A percentile compares a stretch with the other conserved stretches of the same genome.
phyloP scores from a whole-genome alignment of 768 basidiomycete genomes.

The Panellus pusillus region DNA sequence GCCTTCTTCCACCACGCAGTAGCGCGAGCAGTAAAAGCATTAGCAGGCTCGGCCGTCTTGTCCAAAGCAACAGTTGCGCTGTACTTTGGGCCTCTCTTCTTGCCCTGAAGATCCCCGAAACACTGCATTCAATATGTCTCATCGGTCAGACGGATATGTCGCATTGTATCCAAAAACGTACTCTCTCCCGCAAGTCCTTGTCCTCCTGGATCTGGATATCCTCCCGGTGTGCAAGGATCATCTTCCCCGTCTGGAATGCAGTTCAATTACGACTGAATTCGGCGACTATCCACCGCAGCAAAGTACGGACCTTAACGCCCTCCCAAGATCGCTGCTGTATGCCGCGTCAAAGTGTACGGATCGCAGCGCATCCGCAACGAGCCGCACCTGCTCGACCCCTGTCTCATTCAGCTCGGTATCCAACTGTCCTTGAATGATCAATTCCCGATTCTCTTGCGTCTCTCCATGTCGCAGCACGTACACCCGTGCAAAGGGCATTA shows the following conservation, averaged over 20 bases:
- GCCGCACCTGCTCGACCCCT: conserved; percentile 59
- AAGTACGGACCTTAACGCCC: conserved; percentile 59
- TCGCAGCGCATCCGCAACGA: conserved; percentile 55
- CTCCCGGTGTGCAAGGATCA: conserved; percentile 57
- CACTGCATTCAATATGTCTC: conserved; percentile 34
- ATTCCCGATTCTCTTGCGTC: conserved; percentile 63
- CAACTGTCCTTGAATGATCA: conserved; percentile 74
- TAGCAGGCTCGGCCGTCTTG: conserved; percentile 38
- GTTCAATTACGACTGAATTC: background rate
- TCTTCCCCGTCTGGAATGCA: conserved; percentile 60
- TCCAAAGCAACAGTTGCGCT: conserved; percentile 25
- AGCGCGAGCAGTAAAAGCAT: conserved; percentile 48
- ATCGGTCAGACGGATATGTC: no score
- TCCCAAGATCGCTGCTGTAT: conserved; percentile 69
- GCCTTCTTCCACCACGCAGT: conserved; percentile 60
- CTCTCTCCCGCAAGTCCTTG: conserved; percentile 63
- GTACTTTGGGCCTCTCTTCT: conserved; percentile 15
- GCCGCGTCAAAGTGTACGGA: conserved; percentile 56
- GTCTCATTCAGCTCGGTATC: conserved; percentile 66
- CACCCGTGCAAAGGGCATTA: conserved; percentile 38
- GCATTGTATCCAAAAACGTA: conserved; percentile 30
- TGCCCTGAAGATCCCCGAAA: conserved; percentile 65
- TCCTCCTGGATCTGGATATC: conserved; percentile 42
- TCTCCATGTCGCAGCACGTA: conserved; percentile 80
- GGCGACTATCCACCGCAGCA: background rate